Evolutionary conservation across 2,329 filamentous ascomycete species (phyloP), one percentile per base, ranked within the genome.

Genomic region (Cryphonectria nitschkei): DNA sequence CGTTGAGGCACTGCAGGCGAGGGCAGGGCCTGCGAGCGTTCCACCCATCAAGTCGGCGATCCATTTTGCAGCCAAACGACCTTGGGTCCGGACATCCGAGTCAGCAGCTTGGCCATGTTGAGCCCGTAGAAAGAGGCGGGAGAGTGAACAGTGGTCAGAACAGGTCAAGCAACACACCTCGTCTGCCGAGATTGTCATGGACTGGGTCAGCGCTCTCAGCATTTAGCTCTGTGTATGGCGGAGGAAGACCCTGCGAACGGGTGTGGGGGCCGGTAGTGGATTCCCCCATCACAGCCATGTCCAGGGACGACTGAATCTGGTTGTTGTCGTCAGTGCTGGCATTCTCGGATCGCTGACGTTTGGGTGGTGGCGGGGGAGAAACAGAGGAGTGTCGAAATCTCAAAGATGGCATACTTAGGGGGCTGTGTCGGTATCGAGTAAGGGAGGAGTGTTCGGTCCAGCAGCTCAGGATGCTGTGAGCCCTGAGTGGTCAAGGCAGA

Each of bases 11-110:
- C 26, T 34, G 22, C 71, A 73, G 41, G 26, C 39, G 46, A 70
- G 34, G 41, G 61, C 5, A 2, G 26, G 41, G 19, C 11, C 26
- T 3, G 63, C 50, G 60, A 64, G 32, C n/a, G 50, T 63, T 29
- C 70, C 65, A 50, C 52, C 65, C 32, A 72, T 43, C 43, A 72
- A 52, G 52, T 72, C 65, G n/a, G 26, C 19, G 32, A 73, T 70
- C 72, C 72, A 73, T 70, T 68, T 70, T 22, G 68, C 72, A 9
- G 72, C 70, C 16, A 73, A 50, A 34, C 46, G 65, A 37, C 72
- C 72, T 73, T 32, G 19, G 16, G 26, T 6, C 7, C 22, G 29
- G 50, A 16, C 11, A 39, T 29, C n/a, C n/a, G 19, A 34, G n/a
- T 50, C 13, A 11, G 39, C 39, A n/a, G 56, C 13, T 29, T 29